Evolutionary conservation across 2,329 filamentous ascomycete genomes (phyloP), one percentile per base, ranked within the genome.

Genomic region (Trichothecium roseum): DNA sequence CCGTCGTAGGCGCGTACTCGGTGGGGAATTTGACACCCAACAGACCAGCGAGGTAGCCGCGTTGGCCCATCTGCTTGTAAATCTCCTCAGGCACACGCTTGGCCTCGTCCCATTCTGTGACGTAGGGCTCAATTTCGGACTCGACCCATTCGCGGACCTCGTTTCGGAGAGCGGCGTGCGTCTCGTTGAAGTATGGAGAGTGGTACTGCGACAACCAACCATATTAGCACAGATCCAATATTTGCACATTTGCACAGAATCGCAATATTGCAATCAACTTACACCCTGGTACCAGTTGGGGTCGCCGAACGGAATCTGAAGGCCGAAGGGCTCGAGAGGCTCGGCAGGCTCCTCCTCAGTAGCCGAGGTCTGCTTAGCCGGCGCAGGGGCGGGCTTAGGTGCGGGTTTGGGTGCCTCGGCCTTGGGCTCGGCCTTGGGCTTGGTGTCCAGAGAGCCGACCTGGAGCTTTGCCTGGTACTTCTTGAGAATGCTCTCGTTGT

Each of bases 91-190:
- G 89, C 2, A 96, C 87, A 54, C 80, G 75, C 68, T 87, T 93
- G 49, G 81, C 84, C 69, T 96, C 91, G 49, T 98, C 91, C 91
- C 91, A 98, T 59, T 98, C 91, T 28, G 78, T 83, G 38, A 96
- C 85, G 49, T 89, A 73, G 16, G 91, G 89, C 67, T 94, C 87
- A 56, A 96, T 81, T 49, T 86, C 84, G 38, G 69, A 74, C 42
- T 94, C 84, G 37, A 98, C 76, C 88, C 88, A 98, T 66, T 87
- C 74, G 52, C 91, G 84, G 41, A 95, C 71, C 68, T 98, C 91
- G 45, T 78, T 81, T 41, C 91, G 86, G 34, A 98, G 81, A 35
- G 86, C 87, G 38, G 78, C 88, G 61, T 98, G 91, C 5, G 85
- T 79, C 62, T 94, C 81, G 64, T 95, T 95, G 72, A 82, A 94